Percentiles rank a stretch among this genome's conserved stretches.
phyloP scores from a whole-genome alignment of 2,329 filamentous ascomycete species.

The Colletotrichum somersetense region DNA sequence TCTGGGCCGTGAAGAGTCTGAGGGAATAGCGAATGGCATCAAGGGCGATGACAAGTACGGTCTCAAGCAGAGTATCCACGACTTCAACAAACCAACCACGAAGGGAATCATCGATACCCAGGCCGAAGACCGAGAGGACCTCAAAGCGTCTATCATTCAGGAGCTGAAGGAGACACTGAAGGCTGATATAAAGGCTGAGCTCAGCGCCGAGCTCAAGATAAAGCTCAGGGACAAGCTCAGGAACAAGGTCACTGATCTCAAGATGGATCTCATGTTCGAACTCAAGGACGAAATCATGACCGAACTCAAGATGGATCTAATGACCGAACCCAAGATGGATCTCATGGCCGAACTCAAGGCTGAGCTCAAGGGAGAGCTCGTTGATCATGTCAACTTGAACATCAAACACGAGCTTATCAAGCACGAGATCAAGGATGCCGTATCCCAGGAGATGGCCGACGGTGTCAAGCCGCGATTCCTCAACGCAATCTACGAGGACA shows the following conservation, averaged over 20 bases:
- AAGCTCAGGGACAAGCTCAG: not conserved
- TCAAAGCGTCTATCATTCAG: not conserved
- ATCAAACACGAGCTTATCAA: not conserved
- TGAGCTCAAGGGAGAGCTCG: not conserved
- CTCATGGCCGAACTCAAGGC: too few relatives aligned
- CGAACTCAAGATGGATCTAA: not conserved
- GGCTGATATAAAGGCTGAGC: not conserved
- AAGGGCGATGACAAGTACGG: not conserved
- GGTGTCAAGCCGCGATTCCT: not conserved
- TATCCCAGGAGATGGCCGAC: not conserved
- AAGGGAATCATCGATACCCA: rapidly evolving
- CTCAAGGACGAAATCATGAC: not conserved
- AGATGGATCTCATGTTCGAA: not conserved
- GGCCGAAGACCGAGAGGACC: not conserved
- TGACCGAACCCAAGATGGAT: too few relatives aligned
- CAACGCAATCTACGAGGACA: not conserved
- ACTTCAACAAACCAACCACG: not conserved
- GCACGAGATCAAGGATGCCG: not conserved
- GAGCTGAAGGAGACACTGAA: not conserved
- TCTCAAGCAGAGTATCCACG: not conserved
- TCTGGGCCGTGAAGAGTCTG: not conserved
- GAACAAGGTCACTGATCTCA: not conserved
- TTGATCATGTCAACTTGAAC: not conserved
- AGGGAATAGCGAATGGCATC: too few relatives aligned
- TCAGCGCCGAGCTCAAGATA: not conserved